phyloP scores from a whole-genome alignment of 2,329 filamentous ascomycete genomes.

The Blastomyces gilchristii region DNA sequence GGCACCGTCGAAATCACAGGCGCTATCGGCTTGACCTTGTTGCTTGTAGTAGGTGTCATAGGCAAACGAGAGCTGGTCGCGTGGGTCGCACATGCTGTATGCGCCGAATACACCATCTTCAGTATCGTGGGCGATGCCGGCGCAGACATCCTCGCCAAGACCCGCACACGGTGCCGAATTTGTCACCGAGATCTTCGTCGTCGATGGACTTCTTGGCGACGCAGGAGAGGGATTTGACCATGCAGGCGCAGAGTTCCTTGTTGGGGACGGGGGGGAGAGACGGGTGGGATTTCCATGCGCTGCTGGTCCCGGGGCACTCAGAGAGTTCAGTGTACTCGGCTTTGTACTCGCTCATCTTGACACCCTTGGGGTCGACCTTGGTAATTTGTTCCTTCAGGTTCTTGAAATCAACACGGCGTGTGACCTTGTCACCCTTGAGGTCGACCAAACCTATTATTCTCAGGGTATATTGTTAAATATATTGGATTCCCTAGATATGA shows the following conservation, averaged over 20 bases:
- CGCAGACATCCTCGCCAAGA: conserved; percentile 27
- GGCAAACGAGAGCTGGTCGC: conserved; percentile 36
- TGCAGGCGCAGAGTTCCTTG: conserved; percentile 70
- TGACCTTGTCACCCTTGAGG: conserved; percentile 54
- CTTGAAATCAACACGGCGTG: conserved; percentile 63
- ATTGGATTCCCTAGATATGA: neutral
- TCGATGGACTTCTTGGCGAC: conserved; percentile 50
- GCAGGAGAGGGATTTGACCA: conserved; percentile 65
- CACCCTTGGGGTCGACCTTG: conserved; percentile 55
- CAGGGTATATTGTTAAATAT: conserved; percentile 9
- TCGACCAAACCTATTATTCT: conserved; percentile 36
- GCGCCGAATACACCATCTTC: conserved; percentile 36
- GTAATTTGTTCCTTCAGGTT: conserved; percentile 60
- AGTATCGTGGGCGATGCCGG: conserved; percentile 30
- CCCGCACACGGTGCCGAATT: conserved; percentile 51
- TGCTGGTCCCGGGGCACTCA: conserved; percentile 57
- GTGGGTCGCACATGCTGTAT: conserved; percentile 37
- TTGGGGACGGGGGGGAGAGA: conserved; percentile 77
- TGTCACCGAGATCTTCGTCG: conserved; percentile 49
- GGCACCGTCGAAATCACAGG: conserved; percentile 36
- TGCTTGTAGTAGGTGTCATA: conserved; percentile 37
- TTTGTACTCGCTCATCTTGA: conserved; percentile 57
- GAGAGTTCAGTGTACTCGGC: conserved; percentile 59
- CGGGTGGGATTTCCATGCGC: conserved; percentile 57
- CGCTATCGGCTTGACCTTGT: conserved; percentile 28